Conservation (phyloP, 495 filamentous ascomycete species). For the Lindgomyces ingoldianus region DNA sequence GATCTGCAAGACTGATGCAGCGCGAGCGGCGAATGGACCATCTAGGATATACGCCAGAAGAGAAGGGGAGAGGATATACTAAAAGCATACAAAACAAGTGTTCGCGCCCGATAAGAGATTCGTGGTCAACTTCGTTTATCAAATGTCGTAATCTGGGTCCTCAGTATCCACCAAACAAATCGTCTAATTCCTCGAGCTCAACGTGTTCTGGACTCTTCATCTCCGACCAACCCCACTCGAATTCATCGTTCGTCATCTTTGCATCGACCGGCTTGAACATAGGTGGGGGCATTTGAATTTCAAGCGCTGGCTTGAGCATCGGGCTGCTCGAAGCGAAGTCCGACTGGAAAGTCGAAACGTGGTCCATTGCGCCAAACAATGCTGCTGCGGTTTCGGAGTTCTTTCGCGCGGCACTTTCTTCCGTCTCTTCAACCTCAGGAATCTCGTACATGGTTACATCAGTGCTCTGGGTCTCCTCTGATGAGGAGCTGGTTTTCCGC, state of each 20-base stretch:
- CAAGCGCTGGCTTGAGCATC: slow-evolving; percentile 37
- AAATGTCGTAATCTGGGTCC: slow-evolving; percentile 14
- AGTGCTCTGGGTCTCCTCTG: slow-evolving; percentile 1
- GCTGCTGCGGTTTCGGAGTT: slow-evolving; percentile 46
- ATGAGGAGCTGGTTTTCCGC: neutral
- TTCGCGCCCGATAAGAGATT: slow-evolving; percentile 13
- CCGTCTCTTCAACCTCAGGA: slow-evolving; percentile 42
- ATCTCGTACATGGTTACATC: slow-evolving; percentile 37
- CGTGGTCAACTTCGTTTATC: slow-evolving; percentile 17
- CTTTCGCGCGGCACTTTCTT: slow-evolving; percentile 42
- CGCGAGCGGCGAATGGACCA: slow-evolving; percentile 26
- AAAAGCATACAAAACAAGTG: slow-evolving; percentile 2
- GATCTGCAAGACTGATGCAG: slow-evolving; percentile 12
- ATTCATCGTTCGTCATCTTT: slow-evolving; percentile 19
- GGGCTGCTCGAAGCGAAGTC: slow-evolving; percentile 42
- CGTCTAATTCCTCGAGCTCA: slow-evolving; percentile 89
- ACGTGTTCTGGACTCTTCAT: slow-evolving; percentile 82
- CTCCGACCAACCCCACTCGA: slow-evolving; percentile 47
- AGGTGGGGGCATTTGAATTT: slow-evolving; percentile 23
- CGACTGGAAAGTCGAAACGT: slow-evolving; percentile 22
- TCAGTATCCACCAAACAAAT: slow-evolving; percentile 67
- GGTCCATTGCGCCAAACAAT: slow-evolving; percentile 46
- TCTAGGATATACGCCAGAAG: slow-evolving; percentile 29
- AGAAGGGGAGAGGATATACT: slow-evolving; percentile 23
- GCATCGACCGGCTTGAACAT: slow-evolving; percentile 20